Conservation (phyloP, 176 grass and related monocot genomes). For the Pharus latifolius region DNA sequence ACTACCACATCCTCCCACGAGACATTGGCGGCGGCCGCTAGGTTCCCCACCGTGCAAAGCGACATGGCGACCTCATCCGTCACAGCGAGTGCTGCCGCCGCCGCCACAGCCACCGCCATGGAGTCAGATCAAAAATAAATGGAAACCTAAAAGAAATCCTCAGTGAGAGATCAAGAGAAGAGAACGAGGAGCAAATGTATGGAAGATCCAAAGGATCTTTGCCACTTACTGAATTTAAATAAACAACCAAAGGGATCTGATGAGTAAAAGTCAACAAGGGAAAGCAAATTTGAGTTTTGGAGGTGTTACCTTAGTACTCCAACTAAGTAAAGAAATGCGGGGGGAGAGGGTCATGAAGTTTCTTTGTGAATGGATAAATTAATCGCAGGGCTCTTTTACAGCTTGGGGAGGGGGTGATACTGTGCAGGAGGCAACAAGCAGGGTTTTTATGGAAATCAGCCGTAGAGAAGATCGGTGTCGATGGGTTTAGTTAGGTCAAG, state of each 20-base stretch:
- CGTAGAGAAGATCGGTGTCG: no score
- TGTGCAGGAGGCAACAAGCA: no score
- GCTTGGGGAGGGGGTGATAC: no score
- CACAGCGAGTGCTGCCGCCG: no score
- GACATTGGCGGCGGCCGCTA: conserved; percentile 39
- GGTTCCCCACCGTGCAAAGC: conserved; percentile 45
- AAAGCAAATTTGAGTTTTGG: neutral
- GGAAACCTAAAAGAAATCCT: neutral
- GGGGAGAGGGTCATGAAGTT: neutral
- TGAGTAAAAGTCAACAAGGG: neutral
- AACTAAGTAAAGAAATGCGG: neutral
- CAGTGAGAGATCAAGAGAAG: neutral
- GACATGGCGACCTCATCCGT: conserved; percentile 65
- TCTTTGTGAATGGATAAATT: neutral
- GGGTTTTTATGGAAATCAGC: no score
- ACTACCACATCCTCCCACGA: conserved; percentile 49
- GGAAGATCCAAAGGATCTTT: neutral
- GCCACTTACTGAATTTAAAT: neutral
- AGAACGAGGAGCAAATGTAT: neutral
- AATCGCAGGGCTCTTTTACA: neutral
- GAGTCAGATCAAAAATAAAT: neutral
- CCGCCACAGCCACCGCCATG: conserved; percentile 34
- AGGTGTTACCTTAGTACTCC: no score
- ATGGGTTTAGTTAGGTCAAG: no score
- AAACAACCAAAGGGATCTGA: neutral